A percentile compares a stretch with the other conserved stretches of the same genome.
phyloP scores from a whole-genome alignment of 192 early-diverging fungal species.

The Podochytrium sp. region DNA sequence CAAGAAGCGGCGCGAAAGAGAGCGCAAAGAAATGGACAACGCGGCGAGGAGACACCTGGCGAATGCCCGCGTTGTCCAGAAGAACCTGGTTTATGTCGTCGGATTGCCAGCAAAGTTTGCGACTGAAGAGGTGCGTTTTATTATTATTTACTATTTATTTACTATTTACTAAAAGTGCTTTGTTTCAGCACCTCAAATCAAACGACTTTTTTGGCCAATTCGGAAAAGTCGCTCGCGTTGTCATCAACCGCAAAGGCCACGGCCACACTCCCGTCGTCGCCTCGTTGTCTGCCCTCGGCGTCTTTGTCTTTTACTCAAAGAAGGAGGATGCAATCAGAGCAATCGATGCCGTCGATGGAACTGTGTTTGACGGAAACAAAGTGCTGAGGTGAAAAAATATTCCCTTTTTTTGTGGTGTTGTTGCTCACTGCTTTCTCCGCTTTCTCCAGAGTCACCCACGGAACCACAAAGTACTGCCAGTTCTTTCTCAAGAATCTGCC shows the following conservation, averaged over 20 bases:
- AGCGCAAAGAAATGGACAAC: slow-evolving; percentile 84
- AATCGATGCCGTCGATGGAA: slow-evolving; percentile 95
- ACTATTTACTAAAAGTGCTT: not conserved
- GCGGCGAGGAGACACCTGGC: slow-evolving; percentile 79
- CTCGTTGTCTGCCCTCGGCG: slow-evolving; percentile 59
- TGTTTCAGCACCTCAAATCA: slow-evolving; percentile 69
- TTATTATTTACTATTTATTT: not conserved
- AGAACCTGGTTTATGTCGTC: slow-evolving; percentile 97
- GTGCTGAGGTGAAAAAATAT: slow-evolving; percentile 64
- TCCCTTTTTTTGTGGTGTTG: slow-evolving; percentile 1
- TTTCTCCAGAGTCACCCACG: slow-evolving; percentile 84
- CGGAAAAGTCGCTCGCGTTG: slow-evolving; percentile 93
- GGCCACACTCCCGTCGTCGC: slow-evolving; percentile 58
- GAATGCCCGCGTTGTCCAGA: slow-evolving; percentile 94
- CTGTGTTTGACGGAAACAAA: slow-evolving; percentile 75
- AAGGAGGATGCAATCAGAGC: slow-evolving; percentile 93
- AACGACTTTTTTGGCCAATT: slow-evolving; percentile 98
- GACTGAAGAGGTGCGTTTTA: slow-evolving; percentile 78
- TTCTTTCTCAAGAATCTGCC: slow-evolving; percentile 88
- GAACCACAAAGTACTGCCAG: slow-evolving; percentile 98
- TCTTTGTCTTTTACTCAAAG: slow-evolving; percentile 89
- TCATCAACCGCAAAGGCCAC: slow-evolving; percentile 78
- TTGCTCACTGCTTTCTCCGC: not conserved
- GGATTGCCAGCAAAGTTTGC: slow-evolving; percentile 84
- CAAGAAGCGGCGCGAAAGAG: slow-evolving; percentile 89